Evolutionary conservation across 208 protist species (phyloP), one percentile per base, ranked within the genome.

Genomic region (Trypanosoma congolense): DNA sequence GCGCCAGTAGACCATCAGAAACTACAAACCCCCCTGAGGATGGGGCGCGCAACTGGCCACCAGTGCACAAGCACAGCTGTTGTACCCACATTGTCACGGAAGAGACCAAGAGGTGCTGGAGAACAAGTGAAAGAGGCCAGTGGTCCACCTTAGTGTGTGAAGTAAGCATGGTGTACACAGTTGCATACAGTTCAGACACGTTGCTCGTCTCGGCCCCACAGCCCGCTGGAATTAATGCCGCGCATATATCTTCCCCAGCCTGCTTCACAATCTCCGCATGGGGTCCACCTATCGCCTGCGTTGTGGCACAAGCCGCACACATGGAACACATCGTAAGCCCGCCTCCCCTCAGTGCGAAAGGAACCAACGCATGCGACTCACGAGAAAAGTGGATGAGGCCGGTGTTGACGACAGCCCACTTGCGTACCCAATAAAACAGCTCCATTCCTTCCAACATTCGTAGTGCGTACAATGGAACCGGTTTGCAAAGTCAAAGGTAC

Each of bases 41-140:
- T 10, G 62, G 69, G 2, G 79, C 51, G 4, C 9, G n/a, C 1
- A 89, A 41, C 0, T 45, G 54, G 8, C 53, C 61, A 24, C 63
- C 55, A 10, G 68, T 83, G 22, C 70, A 72, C 35, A 42, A 41
- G 30, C 67, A 80, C 48, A 89, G 22, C 36, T 80, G 75, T 14
- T 70, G 49, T 2, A 75, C 58, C 82, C 82, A 89, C 38, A 65
- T 67, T 9, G 53, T 62, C 30, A 83, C 29, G 24, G 77, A 72
- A 2, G 70, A 64, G 60, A 64, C 75, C 28, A 85, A 57, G 26
- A 64, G 47, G 22, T 70, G 69, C 48, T 64, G 50, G 0, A 75
- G 31, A 16, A 75, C 29, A 22, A 57, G 46, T 21, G 50, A 43
- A 33, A 58, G 56, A 2, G 61, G 57, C 52, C 61, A 67, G 19